phyloP scores from a whole-genome alignment of 1,284 basidiomycete genomes.

The Boletus sp. region DNA sequence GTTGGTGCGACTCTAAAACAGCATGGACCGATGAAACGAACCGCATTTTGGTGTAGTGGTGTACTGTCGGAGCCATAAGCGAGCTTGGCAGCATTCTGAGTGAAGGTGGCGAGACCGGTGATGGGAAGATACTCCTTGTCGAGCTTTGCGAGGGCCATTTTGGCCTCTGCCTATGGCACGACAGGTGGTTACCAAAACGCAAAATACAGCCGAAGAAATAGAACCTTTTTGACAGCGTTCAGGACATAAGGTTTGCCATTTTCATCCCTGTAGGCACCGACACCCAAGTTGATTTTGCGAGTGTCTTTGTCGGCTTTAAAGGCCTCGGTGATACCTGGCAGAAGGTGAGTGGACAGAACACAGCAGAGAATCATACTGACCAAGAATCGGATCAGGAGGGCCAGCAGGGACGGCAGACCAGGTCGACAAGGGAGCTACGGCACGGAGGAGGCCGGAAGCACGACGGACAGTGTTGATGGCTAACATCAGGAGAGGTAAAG shows the following conservation, averaged over 20 bases:
- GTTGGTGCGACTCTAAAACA: slow-evolving; percentile 1
- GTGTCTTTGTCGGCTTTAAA: slow-evolving; percentile 92
- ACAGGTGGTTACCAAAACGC: not conserved
- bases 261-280: slow-evolving; percentile 92
- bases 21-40: slow-evolving; percentile 39
- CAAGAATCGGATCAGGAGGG: slow-evolving; percentile 92
- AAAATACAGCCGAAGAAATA: slow-evolving; percentile 6
- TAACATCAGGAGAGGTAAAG: slow-evolving; percentile 38
- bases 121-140: slow-evolving; percentile 99
- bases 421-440: slow-evolving; percentile 53
- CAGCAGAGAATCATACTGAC: slow-evolving; percentile 37
- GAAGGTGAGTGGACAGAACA: slow-evolving; percentile 4
- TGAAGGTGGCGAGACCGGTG: slow-evolving; percentile 87
- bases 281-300: slow-evolving; percentile 96
- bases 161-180: slow-evolving; percentile 69
- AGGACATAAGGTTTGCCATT: slow-evolving; percentile 95
- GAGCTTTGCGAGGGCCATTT: slow-evolving; percentile 60
- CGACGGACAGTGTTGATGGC: slow-evolving; percentile 44
- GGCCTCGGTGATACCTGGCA: slow-evolving; percentile 80
- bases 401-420: slow-evolving; percentile 86
- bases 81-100: slow-evolving; percentile 83
- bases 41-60: slow-evolving; percentile 73
- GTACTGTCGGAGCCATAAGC: slow-evolving; percentile 86
- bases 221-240: slow-evolving; percentile 82
- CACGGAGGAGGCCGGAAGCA: slow-evolving; percentile 33